Percentiles rank a stretch among this genome's conserved stretches.
Conservation (phyloP, 495 filamentous ascomycete species). For the Pseudomonodictys pantanalensis region DNA sequence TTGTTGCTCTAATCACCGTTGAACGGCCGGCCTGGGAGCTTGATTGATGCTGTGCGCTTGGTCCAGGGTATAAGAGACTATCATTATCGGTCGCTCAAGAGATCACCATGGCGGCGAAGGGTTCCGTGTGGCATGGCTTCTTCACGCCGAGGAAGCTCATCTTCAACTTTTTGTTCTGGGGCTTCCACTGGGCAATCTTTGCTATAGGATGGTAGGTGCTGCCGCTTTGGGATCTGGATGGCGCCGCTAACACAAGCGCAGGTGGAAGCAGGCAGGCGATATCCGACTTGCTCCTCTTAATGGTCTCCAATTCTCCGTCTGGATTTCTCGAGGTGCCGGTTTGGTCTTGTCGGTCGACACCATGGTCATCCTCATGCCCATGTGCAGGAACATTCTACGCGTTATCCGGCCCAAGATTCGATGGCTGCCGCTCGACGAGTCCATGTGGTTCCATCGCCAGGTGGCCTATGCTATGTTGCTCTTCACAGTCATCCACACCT, state of each 20-base stretch:
- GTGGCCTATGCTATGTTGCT: conserved; percentile 84
- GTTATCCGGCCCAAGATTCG: conserved; percentile 80
- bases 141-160: conserved; percentile 42
- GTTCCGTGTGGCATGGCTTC: neutral
- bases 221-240: neutral
- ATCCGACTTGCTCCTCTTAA: conserved; percentile 71
- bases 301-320: conserved; percentile 80
- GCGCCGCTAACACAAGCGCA: conserved; percentile 42
- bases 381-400: conserved; percentile 87
- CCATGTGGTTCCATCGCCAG: conserved; percentile 94
- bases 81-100: neutral
- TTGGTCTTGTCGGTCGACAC: conserved; percentile 78
- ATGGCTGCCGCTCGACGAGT: conserved; percentile 90
- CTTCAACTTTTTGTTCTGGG: conserved; percentile 87
- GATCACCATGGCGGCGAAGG: conserved; percentile 11
- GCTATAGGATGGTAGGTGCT: conserved; percentile 77
- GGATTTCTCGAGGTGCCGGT: conserved; percentile 91
- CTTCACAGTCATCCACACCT: conserved; percentile 74
- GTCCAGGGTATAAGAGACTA: neutral
- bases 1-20: conserved; percentile 28
- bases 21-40: conserved; percentile 18
- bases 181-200: conserved; percentile 76
- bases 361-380: conserved; percentile 83
- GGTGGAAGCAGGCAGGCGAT: conserved; percentile 74
- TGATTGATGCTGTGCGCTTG: conserved; percentile 18